These are phyloP conservation scores for Melocanna baccifera DNA, from an alignment of 176 grass and related monocot genomes.

Conservation along the genomic window DNA sequence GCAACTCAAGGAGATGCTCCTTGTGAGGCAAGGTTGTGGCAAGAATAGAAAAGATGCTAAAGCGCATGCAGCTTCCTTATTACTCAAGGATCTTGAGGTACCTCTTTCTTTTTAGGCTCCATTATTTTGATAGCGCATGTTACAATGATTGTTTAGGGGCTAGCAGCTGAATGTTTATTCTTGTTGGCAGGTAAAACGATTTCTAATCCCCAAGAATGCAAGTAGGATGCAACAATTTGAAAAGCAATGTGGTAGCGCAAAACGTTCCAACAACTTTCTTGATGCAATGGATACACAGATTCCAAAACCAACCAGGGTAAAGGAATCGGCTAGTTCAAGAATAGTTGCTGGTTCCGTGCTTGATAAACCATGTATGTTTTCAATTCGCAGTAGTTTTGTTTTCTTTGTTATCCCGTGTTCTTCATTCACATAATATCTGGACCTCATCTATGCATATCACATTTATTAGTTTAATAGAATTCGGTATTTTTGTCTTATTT, in stretches of 20 bases:
- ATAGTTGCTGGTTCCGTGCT: constrained; percentile 11
- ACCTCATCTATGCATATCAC: constrained; percentile 1
- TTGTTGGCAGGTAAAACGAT: constrained; percentile 51
- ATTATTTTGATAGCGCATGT: constrained; percentile 16
- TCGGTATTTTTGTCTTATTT: constrained; percentile 34
- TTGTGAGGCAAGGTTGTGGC: constrained; percentile 54
- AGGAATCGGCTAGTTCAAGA: constrained; percentile 8
- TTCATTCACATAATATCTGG: not conserved
- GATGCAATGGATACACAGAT: constrained; percentile 42
- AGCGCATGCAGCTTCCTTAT: constrained; percentile 71
- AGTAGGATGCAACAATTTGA: constrained; percentile 41
- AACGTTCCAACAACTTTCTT: constrained; percentile 14
- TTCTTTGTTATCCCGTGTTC: not conserved
- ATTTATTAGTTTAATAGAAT: constrained; percentile 2
- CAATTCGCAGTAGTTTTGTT: constrained; percentile 15
- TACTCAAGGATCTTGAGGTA: constrained; percentile 87
- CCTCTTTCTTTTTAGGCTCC: constrained; percentile 18
- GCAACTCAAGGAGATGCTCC: constrained; percentile 63
- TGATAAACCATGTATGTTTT: constrained; percentile 46
- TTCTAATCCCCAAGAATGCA: constrained; percentile 49
- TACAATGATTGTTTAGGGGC: constrained; percentile 4
- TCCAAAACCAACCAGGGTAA: constrained; percentile 19
- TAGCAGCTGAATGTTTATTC: constrained; percentile 27
- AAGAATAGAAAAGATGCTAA: constrained; percentile 69
- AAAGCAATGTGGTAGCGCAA: constrained; percentile 17